Evolutionary conservation across 2,329 filamentous ascomycete genomes (phyloP), one percentile per base, ranked within the genome.

Genomic region (Sphaerulina vaccinii): DNA sequence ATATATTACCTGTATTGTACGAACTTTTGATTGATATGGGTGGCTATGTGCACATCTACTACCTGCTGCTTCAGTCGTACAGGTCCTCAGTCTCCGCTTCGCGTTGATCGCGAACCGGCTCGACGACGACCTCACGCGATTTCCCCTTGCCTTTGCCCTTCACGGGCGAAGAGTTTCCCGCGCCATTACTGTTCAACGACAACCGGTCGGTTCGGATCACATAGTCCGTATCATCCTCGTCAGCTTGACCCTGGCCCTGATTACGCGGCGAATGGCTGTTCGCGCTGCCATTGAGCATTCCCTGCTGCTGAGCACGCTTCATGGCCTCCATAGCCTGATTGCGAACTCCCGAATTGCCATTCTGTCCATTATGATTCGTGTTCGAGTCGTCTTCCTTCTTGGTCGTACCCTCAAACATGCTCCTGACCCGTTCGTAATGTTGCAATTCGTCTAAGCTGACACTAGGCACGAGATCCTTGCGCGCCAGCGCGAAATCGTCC

Each of bases 381-480:
- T 59, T 4, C 57, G 66, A 46, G 65, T 70, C 11, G 59, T 70
- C 68, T 33, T 73, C 68, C 55, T 75, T 72, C 42, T 76, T 51
- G 21, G 42, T 65, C 32, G 69, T 72, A 8, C 86, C 86, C 66
- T 99, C 93, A 65, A 99, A 99, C 15, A 83, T 81, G 15, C 80
- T 83, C 33, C 93, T 79, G 5, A 99, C 92, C 0, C 81, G 76
- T 66, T 96, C 88, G 63, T 97, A 99, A 68, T 99, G 93, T 41
- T 86, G 81, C 35, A 99, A 75, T 73, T 99, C 93, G 56, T 95
- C 92, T 9, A 87, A 85, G 65, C 90, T 96, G 45, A 99, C 93
- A 73, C 86, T 91, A 13, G 91, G 91, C n/a, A 97, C 85, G 35
- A 99, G 79, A 72, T 97, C 93, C 37, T 76, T 75, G 64, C 92